Evolutionary conservation across 768 basidiomycete species (phyloP), one percentile per base, ranked within the genome.

Genomic region (Krasilnikovozyma curviuscula): DNA sequence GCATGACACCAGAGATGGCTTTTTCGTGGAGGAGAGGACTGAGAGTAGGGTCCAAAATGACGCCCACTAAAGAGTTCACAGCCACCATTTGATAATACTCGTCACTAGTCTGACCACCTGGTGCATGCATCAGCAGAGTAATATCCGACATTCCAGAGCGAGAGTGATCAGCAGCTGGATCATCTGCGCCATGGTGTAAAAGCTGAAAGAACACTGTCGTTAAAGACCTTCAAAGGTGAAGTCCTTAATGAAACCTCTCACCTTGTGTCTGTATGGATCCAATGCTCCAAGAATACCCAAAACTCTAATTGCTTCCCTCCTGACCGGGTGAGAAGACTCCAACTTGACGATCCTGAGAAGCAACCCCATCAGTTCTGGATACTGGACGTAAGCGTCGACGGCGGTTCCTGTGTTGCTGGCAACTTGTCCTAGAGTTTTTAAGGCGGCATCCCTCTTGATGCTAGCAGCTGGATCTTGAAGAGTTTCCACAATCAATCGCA

Each of bases 41-140:
- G 51, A 93, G 71, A 1, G 86, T 78, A 46, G 83, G 78, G 61
- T 98, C 93, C 60, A 79, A 83, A 53, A 98, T 63, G 49, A 98
- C 81, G 34, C 76, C 73, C 29, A 97, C 72, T 9, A 98, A 72
- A 0, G 86, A 74, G 24, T 76, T 81, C 61, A 98, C 83, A 31
- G 89, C 89, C 6, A 89, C 85, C 6, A 84, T 85, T 62, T 97
- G 93, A 66, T 88, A 98, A 65, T 89, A 97, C 61, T 95, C 91
- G 54, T 97, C 93, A 5, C 84, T 54, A 40, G 46, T 47, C 78
- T 18, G 76, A 71, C 16, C 77, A 70, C 19, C 61, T 59, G 19
- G 55, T 56, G 61, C 55, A 53, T 65, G 65, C 58, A 66, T 66
- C 14, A 67, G 57, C 27, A 66, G 55, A 32, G 64, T 61, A 40